These are phyloP conservation scores for Licmophora abbreviata DNA, from an alignment of 108 stramenopile genomes.

Conservation along the genomic window DNA sequence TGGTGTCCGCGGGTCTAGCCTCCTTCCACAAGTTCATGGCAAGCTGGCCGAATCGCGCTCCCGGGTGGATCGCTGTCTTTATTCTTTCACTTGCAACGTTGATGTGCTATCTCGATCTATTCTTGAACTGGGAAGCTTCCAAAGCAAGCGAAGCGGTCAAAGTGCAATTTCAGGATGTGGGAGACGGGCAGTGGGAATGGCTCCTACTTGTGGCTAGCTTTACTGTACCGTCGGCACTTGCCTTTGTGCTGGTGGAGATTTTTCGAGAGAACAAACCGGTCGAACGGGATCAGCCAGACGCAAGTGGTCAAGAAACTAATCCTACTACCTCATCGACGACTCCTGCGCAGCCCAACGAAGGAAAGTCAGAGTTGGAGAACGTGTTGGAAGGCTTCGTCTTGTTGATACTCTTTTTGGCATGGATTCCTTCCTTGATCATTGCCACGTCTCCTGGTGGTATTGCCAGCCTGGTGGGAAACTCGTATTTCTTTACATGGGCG, in stretches of 20 bases:
- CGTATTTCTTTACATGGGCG: slow-evolving; percentile 65
- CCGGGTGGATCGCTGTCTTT: slow-evolving; percentile 58
- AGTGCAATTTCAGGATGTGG: slow-evolving; percentile 14
- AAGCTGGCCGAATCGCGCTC: slow-evolving; percentile 65
- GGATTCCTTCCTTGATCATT: slow-evolving; percentile 53
- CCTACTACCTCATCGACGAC: too few species aligned
- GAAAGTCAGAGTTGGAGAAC: slow-evolving; percentile 32
- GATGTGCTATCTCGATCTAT: slow-evolving; percentile 48
- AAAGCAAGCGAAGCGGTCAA: not conserved
- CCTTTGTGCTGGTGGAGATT: slow-evolving; percentile 54
- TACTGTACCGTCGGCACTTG: slow-evolving; percentile 28
- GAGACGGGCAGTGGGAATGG: slow-evolving; percentile 32
- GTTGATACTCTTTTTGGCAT: slow-evolving; percentile 31
- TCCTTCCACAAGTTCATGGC: slow-evolving; percentile 43
- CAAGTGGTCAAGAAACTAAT: too few species aligned
- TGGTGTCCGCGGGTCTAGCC: slow-evolving; percentile 32
- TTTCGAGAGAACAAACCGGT: slow-evolving; percentile 42
- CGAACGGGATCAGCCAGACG: too few species aligned
- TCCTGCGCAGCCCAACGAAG: slow-evolving; percentile 18
- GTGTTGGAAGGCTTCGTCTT: slow-evolving; percentile 46
- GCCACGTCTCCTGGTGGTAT: slow-evolving; percentile 58
- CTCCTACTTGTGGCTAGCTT: slow-evolving; percentile 28
- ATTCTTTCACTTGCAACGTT: slow-evolving; percentile 38
- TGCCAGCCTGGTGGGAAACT: slow-evolving; percentile 41
- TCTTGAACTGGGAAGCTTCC: slow-evolving; percentile 15